Conservation (phyloP, 805 yeast genomes). For the Schizosaccharomyces japonicus region DNA sequence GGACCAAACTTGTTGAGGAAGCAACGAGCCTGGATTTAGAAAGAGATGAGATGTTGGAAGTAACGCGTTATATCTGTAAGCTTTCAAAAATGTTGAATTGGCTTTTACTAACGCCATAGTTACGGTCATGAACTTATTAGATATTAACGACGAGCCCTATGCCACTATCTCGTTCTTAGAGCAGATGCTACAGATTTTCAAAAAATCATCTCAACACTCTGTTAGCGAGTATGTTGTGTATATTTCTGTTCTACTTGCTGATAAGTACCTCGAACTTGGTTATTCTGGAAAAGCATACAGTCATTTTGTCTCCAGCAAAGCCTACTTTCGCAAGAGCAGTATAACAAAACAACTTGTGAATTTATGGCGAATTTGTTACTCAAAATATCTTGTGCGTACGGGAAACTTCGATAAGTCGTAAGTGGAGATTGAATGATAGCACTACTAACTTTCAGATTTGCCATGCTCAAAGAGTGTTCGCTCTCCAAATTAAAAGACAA, state of each 20-base stretch:
- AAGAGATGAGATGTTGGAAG: too few species aligned
- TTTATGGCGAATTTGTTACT: neutral
- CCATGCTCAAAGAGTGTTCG: too few species aligned
- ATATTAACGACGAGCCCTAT: too few species aligned
- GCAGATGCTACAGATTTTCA: neutral
- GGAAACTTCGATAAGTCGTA: neutral
- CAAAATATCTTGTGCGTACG: neutral
- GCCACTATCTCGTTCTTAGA: neutral
- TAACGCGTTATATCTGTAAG: too few species aligned
- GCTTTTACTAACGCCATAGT: too few species aligned
- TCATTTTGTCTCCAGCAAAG: neutral
- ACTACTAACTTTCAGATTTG: too few species aligned
- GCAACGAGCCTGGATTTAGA: too few species aligned
- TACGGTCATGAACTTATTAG: too few species aligned
- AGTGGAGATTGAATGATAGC: neutral
- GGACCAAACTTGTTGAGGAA: too few species aligned
- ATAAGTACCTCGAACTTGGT: neutral
- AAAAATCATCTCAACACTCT: neutral
- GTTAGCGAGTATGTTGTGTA: neutral
- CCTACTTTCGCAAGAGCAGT: neutral
- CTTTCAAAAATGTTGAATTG: too few species aligned
- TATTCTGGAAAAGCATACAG: conserved; percentile 1
- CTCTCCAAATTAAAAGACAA: too few species aligned
- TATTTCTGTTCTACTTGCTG: neutral
- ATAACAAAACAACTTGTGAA: neutral